phyloP scores from a whole-genome alignment of 2,329 filamentous ascomycete genomes.

The Alternaria gaisen region DNA sequence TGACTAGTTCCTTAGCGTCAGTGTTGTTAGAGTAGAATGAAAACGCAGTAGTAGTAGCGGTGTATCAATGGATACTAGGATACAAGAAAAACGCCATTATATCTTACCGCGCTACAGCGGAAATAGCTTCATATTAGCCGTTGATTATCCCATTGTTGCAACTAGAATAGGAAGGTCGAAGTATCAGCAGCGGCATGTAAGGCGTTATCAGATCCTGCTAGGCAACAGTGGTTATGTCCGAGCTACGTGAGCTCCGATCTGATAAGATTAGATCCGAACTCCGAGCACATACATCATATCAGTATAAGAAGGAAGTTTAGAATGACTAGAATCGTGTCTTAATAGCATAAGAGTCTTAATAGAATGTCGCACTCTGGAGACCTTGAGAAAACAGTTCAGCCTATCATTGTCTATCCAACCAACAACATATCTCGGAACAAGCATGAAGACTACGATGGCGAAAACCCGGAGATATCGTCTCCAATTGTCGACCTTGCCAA shows the following conservation, averaged over 20 bases:
- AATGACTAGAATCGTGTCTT: too few relatives aligned
- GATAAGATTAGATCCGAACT: too few relatives aligned
- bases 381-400: too few relatives aligned
- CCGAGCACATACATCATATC: too few relatives aligned
- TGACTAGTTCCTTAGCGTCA: not conserved
- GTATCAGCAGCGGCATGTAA: not conserved
- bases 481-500: not conserved
- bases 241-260: too few relatives aligned
- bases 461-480: conserved; percentile 1
- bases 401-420: not conserved
- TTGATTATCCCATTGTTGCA: not conserved
- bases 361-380: too few relatives aligned
- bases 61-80: not conserved
- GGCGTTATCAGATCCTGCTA: conserved; percentile 4
- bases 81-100: not conserved
- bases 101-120: not conserved
- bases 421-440: not conserved
- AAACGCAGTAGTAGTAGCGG: not conserved
- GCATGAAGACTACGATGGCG: not conserved
- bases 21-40: not conserved
- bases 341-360: too few relatives aligned
- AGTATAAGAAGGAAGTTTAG: too few relatives aligned
- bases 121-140: not conserved
- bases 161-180: not conserved
- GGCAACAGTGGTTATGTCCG: not conserved